phyloP scores from a whole-genome alignment of 116 monocot genomes.

The Phalaenopsis hybrid region DNA sequence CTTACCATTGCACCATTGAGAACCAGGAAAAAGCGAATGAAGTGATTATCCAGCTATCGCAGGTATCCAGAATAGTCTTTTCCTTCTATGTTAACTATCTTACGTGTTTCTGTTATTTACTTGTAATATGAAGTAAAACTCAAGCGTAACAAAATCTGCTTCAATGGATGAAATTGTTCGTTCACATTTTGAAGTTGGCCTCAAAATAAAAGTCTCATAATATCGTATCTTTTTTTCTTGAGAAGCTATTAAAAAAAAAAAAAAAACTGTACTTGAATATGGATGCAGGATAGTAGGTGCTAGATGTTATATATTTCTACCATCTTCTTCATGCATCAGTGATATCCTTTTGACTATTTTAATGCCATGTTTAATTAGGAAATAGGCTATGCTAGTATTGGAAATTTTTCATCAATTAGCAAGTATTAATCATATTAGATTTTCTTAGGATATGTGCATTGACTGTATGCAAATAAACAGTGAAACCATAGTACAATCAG shows the following conservation, averaged over 20 bases:
- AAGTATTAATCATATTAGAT: no score
- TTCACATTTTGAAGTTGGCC: neutral
- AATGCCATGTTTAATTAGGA: no score
- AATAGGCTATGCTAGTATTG: neutral
- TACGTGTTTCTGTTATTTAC: neutral
- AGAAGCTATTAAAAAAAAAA: neutral
- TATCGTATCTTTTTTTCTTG: neutral
- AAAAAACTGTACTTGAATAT: neutral
- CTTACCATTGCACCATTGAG: slow-evolving; percentile 54
- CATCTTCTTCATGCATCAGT: neutral
- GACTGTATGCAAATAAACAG: no score
- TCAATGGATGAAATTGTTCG: no score
- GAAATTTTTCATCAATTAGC: neutral
- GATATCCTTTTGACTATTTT: neutral
- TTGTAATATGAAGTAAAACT: neutral
- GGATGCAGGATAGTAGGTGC: neutral
- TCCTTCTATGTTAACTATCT: neutral
- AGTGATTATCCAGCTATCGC: slow-evolving; percentile 26
- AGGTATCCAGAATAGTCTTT: slow-evolving; percentile 30
- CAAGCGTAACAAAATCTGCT: neutral
- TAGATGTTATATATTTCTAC: neutral
- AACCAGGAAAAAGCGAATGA: slow-evolving; percentile 58
- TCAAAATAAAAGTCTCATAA: neutral
- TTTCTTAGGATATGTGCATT: no score
- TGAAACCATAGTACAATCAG: no score